Evolutionary conservation across 148 eudicot species (phyloP), one percentile per base, ranked within the genome.

Genomic region (Pharnaceum exiguum): DNA sequence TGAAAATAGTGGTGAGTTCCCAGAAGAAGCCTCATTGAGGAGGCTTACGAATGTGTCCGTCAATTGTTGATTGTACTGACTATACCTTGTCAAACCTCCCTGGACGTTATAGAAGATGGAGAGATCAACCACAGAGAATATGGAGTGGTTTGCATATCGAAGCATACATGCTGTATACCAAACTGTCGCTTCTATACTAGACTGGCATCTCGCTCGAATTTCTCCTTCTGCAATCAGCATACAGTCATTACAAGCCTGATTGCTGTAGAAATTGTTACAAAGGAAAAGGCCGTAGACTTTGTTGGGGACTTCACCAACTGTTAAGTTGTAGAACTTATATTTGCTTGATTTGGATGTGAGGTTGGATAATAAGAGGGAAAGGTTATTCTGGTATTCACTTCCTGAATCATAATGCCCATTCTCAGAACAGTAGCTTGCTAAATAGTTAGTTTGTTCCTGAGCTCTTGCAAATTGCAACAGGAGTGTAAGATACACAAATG

Each of bases 131-230:
- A 55, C 18, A 8, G 73, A 55, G 31, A 69, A 54, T 55, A 69
- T 69, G 49, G 53, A 17, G 19, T 23, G 22, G 29, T 55, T 55
- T 35, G 67, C 43, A 55, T 69, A 69, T 2, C 67, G 62, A 29
- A 69, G 17, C 73, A 69, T 69, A 35, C 73, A 69, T 38, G 46
- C 47, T 21, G 27, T 28, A 30, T 60, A 46, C 73, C 73, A 69
- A 23, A 69, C 62, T 2, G 55, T 54, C 16, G 73, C 61, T 54
- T 47, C 67, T 29, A 5, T 5, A 13, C 51, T 51, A 37, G 51
- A 47, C 12, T 56, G 46, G 31, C 73, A 69, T 37, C 56, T 38
- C 15, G 44, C 42, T 40, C 17, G 36, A 38, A 69, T 62, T 17
- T 55, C 57, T 37, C 51, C 62, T 15, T 30, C 46, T 55, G 73